Conservation (phyloP, 164 flowering plant species). For the Berberis thunbergii region DNA sequence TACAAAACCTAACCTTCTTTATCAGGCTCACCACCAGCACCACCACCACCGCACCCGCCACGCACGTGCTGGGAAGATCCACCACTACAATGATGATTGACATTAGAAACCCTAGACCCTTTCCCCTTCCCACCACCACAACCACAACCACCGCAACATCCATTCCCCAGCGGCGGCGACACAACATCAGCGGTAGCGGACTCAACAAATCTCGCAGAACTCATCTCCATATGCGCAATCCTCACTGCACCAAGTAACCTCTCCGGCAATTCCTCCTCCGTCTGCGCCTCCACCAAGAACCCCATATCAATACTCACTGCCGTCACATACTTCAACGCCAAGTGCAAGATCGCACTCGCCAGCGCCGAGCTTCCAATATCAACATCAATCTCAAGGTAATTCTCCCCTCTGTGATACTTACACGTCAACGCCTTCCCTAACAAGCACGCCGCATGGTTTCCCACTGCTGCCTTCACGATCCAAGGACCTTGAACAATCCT, state of each 20-base stretch:
- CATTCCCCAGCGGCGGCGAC: constrained; percentile 2
- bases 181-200: constrained; percentile 7
- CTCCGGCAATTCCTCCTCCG: constrained; percentile 91
- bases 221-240: constrained; percentile 88
- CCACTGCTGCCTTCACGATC: constrained; percentile 76
- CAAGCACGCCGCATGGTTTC: constrained; percentile 75
- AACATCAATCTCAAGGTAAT: constrained; percentile 83
- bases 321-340: constrained; percentile 77
- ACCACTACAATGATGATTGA: too few species aligned
- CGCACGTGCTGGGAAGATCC: too few species aligned
- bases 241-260: constrained; percentile 77
- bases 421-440: constrained; percentile 76
- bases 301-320: constrained; percentile 89
- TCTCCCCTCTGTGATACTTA: constrained; percentile 53
- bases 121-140: too few species aligned
- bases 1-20: too few species aligned
- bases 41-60: too few species aligned
- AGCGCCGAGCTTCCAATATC: constrained; percentile 78
- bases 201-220: constrained; percentile 55
- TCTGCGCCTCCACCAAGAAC: constrained; percentile 71
- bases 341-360: constrained; percentile 61
- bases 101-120: too few species aligned
- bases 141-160: neutral
- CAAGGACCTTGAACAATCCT: constrained; percentile 92
- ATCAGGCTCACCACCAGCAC: too few species aligned